These are phyloP conservation scores for Teratosphaeria epicoccoides DNA, from an alignment of 2,329 filamentous ascomycete species.

Conservation along the genomic window DNA sequence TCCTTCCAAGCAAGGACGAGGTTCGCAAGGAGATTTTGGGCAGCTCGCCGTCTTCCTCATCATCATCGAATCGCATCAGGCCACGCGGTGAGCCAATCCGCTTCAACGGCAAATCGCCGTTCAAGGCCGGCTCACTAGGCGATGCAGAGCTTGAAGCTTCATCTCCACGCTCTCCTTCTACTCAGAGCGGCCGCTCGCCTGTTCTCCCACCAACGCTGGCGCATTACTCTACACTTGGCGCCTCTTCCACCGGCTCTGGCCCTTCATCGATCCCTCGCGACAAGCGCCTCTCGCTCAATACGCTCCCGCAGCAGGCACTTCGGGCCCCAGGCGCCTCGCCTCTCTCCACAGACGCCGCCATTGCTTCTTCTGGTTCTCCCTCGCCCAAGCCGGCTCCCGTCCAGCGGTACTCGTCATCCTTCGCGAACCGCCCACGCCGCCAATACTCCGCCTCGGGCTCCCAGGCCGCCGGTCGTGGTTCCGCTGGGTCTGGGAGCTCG, in stretches of 20 bases:
- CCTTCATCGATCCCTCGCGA: slow-evolving; percentile 1
- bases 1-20: slow-evolving; percentile 71
- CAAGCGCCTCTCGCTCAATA: slow-evolving; percentile 62
- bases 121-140: slow-evolving; percentile 81
- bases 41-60: neutral
- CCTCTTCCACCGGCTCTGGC: neutral
- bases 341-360: slow-evolving; percentile 38
- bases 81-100: neutral
- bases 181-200: neutral
- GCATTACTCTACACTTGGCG: neutral
- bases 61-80: neutral
- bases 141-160: neutral
- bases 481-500: slow-evolving; percentile 37
- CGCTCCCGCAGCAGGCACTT: slow-evolving; percentile 63
- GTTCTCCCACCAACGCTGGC: slow-evolving; percentile 16
- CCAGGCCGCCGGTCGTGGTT: slow-evolving; percentile 35
- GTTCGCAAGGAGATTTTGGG: slow-evolving; percentile 26
- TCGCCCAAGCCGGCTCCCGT: slow-evolving; percentile 70
- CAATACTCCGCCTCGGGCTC: slow-evolving; percentile 52
- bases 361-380: slow-evolving; percentile 56
- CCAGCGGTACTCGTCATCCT: slow-evolving; percentile 88
- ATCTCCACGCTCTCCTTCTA: slow-evolving; percentile 1
- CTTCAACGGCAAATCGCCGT: slow-evolving; percentile 46
- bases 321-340: slow-evolving; percentile 40
- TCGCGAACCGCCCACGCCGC: slow-evolving; percentile 71